These are phyloP conservation scores for Zymoseptoria tritici DNA, from an alignment of 2,329 filamentous ascomycete species.

Conservation along the genomic window DNA sequence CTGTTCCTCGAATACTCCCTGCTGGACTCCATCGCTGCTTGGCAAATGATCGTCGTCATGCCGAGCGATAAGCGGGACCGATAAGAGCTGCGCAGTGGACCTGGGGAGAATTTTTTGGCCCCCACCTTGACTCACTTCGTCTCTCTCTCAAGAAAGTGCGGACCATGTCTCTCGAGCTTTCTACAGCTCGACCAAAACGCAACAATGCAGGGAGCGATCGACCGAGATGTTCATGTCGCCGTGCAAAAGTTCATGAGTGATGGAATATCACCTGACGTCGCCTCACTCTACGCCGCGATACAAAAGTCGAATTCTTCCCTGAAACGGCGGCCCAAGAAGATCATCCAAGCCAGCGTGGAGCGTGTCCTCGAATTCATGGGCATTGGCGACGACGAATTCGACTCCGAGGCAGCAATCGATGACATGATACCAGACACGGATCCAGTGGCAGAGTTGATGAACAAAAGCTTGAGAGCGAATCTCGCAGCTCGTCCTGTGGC, in stretches of 20 bases:
- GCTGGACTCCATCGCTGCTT: too few relatives aligned
- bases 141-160: not conserved
- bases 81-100: not conserved
- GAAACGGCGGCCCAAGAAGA: conserved; percentile 70
- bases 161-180: not conserved
- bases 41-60: not conserved
- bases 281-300: conserved; percentile 65
- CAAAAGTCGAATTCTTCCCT: conserved; percentile 81
- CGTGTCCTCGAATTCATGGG: conserved; percentile 68
- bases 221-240: conserved; percentile 50
- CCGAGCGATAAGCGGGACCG: not conserved
- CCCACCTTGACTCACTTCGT: not conserved
- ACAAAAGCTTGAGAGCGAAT: conserved; percentile 43
- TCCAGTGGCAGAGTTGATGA: conserved; percentile 47
- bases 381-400: conserved; percentile 50
- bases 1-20: not conserved
- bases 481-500: conserved; percentile 11
- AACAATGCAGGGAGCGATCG: conserved; percentile 17
- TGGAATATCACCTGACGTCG: conserved; percentile 19
- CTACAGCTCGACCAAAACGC: not conserved
- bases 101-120: not conserved
- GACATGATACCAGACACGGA: conserved; percentile 25
- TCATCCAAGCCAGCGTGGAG: conserved; percentile 79
- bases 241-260: conserved; percentile 23
- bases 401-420: conserved; percentile 46